Evolutionary conservation across 768 basidiomycete genomes (phyloP), one percentile per base, ranked within the genome.

Genomic region (Tulasnella sp.): DNA sequence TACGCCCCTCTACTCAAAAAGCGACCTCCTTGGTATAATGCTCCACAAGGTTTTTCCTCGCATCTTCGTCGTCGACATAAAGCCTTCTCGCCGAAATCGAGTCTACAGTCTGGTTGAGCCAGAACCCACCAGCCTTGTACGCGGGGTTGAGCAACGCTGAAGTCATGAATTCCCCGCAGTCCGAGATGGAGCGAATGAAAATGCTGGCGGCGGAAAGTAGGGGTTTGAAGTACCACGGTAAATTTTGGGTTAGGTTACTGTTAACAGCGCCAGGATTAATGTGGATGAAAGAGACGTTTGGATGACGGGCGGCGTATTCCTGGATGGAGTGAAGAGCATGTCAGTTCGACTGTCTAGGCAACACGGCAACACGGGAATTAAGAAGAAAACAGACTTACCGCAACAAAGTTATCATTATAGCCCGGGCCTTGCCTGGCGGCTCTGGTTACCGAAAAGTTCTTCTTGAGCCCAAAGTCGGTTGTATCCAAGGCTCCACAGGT

Each of bases 391-490:
- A n/a, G n/a, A 5, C 48, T 48, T 22, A 81, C 80, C 8, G 76
- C 40, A 40, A 81, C 77, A 28, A 81, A 80, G 14, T 80, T 37
- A 48, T 81, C 77, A 28, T 78, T 81, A 31, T 72, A 77, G 3
- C 58, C 72, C 3, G 69, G 34, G 34, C 31, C 50, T 22, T 54
- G 41, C 40, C n/a, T 41, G 31, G 80, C 76, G 0, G 60, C 64
- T 34, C 20, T 40, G 42, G 78, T 40, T 40, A 58, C 3, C 11
- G 60, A n/a, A 64, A 78, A 82, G 22, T 22, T 78, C 72, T 81
- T 81, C 80, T 81, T 81, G 64, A 82, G 58, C 14, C 77, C 81
- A 24, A 82, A n/a, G 54, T 82, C 80, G 31, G 75, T 44, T 31
- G 54, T 77, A 41, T 74, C 37, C 8, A 82, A 22, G 22, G 41